Base-by-base conservation (phyloP, 192 early-diverging fungal genomes). In the Dissophora ornata region DNA sequence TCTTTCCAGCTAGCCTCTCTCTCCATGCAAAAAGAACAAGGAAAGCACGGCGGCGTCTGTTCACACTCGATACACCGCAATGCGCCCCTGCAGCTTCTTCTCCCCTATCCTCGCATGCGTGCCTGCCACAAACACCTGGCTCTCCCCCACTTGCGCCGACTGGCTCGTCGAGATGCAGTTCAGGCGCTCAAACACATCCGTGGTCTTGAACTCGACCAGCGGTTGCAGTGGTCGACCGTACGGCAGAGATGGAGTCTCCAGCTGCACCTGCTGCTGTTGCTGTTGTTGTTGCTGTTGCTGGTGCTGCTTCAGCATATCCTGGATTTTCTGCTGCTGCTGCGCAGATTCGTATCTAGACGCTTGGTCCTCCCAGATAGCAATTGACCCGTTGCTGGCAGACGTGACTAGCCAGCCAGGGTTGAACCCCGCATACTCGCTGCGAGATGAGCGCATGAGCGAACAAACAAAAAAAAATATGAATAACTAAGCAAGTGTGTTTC, bases 391-490 rank as follows among this genome's bases (percentile, higher is more conserved):
- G 30, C 44, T 62, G 25, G 73, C 46, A 1, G 73, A 77, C 18
- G 73, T 62, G 2, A 77, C 45, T 1, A 77, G 38, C 73, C 64
- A 77, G 12, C 62, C 34, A 24, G 64, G 51, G 8, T 77, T 57
- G 53, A 77, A 77, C 24, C 73, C 73, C 2, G 73, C 73, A 38
- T 77, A 77, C 47, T 67, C 64, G n/a, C 73, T 75, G n/a, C n/a
- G n/a, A n/a, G n/a, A n/a, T n/a, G n/a, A n/a, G n/a, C n/a, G n/a
- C n/a, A n/a, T n/a, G n/a, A n/a, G n/a, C n/a, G n/a, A n/a, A n/a
- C n/a, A n/a, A n/a, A n/a, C n/a, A n/a, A n/a, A n/a, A n/a, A n/a
- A n/a, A n/a, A n/a, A n/a, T n/a, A n/a, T n/a, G n/a, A n/a, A n/a
- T n/a, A n/a, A n/a, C n/a, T n/a, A n/a, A n/a, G n/a, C n/a, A n/a